phyloP scores from a whole-genome alignment of 2,329 filamentous ascomycete species.

The Fusarium nurragi region DNA sequence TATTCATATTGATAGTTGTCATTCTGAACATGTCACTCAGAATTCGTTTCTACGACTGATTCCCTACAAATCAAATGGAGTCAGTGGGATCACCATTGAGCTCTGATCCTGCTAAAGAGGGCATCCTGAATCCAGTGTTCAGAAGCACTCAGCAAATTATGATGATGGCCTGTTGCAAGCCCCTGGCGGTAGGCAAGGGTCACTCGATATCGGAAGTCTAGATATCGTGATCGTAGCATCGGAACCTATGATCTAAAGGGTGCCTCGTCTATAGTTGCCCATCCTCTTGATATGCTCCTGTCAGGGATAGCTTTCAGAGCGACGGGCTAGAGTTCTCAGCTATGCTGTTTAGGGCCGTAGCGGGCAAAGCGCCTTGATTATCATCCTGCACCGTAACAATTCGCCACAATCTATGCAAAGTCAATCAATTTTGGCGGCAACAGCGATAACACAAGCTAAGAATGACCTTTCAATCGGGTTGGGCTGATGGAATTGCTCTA shows the following conservation, averaged over 20 bases:
- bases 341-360: neutral
- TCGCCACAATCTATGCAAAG: conserved; percentile 3
- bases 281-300: neutral
- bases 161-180: neutral
- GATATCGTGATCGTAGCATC: neutral
- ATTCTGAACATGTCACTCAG: no score
- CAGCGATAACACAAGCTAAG: neutral
- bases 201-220: neutral
- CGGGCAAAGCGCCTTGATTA: neutral
- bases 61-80: no score
- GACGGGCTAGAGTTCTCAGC: neutral
- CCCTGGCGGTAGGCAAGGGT: neutral
- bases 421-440: neutral
- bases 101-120: neutral
- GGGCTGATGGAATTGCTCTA: neutral
- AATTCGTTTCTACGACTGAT: no score
- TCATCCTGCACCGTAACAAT: neutral
- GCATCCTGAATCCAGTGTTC: neutral
- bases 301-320: neutral
- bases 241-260: neutral
- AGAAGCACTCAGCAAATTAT: neutral
- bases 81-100: neutral
- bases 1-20: no score
- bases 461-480: neutral
- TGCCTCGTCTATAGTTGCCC: conserved; percentile 18